Conservation (phyloP, 345 rosid genomes). For the Eucalyptus sp. region DNA sequence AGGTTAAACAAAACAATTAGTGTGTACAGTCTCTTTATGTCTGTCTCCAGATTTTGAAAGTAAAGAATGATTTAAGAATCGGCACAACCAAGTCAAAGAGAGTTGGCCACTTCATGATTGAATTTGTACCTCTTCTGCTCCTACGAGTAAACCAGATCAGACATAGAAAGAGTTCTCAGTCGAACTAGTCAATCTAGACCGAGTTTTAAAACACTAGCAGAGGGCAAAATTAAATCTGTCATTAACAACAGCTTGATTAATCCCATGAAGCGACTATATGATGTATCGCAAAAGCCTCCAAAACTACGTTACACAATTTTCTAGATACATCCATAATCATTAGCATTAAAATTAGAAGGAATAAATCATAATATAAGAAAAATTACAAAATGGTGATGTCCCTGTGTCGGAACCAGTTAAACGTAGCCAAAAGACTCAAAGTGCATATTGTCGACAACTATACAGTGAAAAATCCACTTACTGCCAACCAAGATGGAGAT, state of each 20-base stretch:
- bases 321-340: not conserved
- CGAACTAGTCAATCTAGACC: not conserved
- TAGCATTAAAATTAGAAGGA: not conserved
- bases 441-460: not conserved
- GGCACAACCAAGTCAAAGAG: too few species aligned
- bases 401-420: not conserved
- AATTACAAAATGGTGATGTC: not conserved
- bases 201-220: not conserved
- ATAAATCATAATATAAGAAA: not conserved
- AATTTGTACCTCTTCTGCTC: too few species aligned
- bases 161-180: not conserved
- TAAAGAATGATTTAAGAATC: too few species aligned
- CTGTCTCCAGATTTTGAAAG: too few species aligned
- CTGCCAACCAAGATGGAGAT: too few species aligned
- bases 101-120: too few species aligned
- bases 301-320: not conserved
- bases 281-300: not conserved
- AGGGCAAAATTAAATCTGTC: not conserved
- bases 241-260: too few species aligned
- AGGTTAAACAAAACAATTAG: too few species aligned
- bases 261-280: not conserved
- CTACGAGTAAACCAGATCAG: not conserved
- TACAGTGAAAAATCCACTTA: not conserved
- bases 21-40: too few species aligned
- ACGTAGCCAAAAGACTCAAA: not conserved